Conservation (phyloP, 805 yeast genomes). For the Saturnispora galanensis region DNA sequence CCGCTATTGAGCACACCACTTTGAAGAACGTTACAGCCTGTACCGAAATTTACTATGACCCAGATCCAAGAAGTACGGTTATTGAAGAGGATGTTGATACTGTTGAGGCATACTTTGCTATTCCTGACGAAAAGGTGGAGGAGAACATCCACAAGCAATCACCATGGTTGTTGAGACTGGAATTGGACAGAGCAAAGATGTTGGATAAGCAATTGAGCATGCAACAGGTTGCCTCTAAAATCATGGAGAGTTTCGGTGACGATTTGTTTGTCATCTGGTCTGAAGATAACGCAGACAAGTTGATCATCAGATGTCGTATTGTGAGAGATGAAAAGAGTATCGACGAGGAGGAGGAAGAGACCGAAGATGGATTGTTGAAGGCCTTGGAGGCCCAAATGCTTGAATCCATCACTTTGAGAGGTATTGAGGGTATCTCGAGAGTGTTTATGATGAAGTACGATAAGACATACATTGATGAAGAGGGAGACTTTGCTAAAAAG, state of each 20-base stretch:
- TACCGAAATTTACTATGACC: conserved; percentile 94
- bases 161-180: conserved; percentile 95
- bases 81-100: conserved; percentile 95
- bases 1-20: conserved; percentile 95
- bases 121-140: conserved; percentile 96
- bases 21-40: conserved; percentile 93
- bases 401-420: conserved; percentile 88
- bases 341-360: conserved; percentile 91
- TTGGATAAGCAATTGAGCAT: conserved; percentile 94
- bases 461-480: conserved; percentile 56
- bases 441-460: conserved; percentile 86
- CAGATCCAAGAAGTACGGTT: conserved; percentile 95
- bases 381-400: conserved; percentile 94
- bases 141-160: conserved; percentile 89
- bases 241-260: conserved; percentile 84
- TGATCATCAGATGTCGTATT: conserved; percentile 96
- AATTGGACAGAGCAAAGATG: conserved; percentile 97
- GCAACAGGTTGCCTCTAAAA: conserved; percentile 97
- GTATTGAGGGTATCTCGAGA: conserved; percentile 88
- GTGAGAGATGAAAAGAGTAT: conserved; percentile 90
- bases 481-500: conserved; percentile 81
- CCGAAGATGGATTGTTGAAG: conserved; percentile 93
- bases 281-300: conserved; percentile 95
- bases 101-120: conserved; percentile 92
- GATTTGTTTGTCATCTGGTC: conserved; percentile 98